phyloP scores from a whole-genome alignment of 495 filamentous ascomycete species.

The Xeromyces bisporus region DNA sequence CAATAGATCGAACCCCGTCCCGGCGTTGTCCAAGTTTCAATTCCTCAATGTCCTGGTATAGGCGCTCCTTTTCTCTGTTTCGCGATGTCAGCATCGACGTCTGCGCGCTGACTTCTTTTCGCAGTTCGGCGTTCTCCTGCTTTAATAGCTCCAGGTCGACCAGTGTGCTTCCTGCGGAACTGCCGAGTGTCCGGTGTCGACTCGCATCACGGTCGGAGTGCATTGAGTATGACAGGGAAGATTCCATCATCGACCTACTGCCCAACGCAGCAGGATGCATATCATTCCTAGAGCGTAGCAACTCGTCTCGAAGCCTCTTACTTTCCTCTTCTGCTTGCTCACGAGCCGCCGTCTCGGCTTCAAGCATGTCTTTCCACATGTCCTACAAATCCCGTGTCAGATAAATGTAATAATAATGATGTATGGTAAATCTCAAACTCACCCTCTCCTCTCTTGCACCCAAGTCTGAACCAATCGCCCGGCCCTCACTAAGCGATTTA shows the following conservation, averaged over 20 bases:
- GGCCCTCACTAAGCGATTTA: slow-evolving; percentile 48
- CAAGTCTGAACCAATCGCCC: slow-evolving; percentile 44
- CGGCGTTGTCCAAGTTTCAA: slow-evolving; percentile 72
- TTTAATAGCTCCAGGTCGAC: slow-evolving; percentile 66
- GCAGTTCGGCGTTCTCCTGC: slow-evolving; percentile 82
- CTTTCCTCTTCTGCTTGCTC: slow-evolving; percentile 87
- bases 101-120: slow-evolving; percentile 84
- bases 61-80: slow-evolving; percentile 82
- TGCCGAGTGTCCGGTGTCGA: slow-evolving; percentile 32
- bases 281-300: slow-evolving; percentile 56
- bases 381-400: slow-evolving; percentile 26
- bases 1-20: slow-evolving; percentile 42
- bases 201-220: slow-evolving; percentile 44
- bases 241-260: slow-evolving; percentile 24
- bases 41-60: slow-evolving; percentile 95
- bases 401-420: neutral
- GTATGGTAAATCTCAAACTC: slow-evolving; percentile 6
- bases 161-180: slow-evolving; percentile 45
- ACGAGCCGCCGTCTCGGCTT: slow-evolving; percentile 74
- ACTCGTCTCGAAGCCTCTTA: slow-evolving; percentile 66
- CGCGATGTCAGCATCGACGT: slow-evolving; percentile 95
- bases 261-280: slow-evolving; percentile 18
- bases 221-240: slow-evolving; percentile 43
- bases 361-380: slow-evolving; percentile 90
- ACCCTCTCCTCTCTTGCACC: slow-evolving; percentile 71